Conservation (phyloP, 352 stramenopile genomes). For the Phytophthora pluvialis region DNA sequence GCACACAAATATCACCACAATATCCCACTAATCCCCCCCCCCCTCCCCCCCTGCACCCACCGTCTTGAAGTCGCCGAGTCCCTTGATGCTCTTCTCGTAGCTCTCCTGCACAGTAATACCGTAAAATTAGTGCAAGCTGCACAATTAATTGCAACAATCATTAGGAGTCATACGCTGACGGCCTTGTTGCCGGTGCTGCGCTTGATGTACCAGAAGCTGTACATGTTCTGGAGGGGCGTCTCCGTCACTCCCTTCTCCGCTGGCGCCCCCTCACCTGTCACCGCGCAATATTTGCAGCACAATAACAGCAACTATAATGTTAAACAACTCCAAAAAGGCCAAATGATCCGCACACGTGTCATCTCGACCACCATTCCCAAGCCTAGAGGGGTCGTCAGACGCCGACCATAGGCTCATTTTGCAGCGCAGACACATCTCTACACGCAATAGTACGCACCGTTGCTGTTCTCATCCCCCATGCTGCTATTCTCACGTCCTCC, state of each 20-base stretch:
- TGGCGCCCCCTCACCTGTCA: slow-evolving; percentile 37
- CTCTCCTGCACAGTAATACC: slow-evolving; percentile 62
- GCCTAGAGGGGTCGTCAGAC: background rate
- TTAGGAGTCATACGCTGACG: slow-evolving; percentile 52
- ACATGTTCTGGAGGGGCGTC: slow-evolving; percentile 88
- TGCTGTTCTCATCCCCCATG: slow-evolving; percentile 62
- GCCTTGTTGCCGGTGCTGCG: slow-evolving; percentile 82
- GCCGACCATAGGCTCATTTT: background rate
- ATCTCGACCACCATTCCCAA: background rate
- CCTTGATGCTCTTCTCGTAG: slow-evolving; percentile 96
- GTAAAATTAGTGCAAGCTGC: slow-evolving; percentile 10
- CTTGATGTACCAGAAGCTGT: slow-evolving; percentile 92
- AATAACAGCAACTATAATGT: slow-evolving; percentile 15
- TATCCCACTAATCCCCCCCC: background rate
- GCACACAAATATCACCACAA: background rate
- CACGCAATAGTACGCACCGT: slow-evolving; percentile 16
- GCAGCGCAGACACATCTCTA: slow-evolving; percentile 1
- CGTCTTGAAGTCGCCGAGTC: slow-evolving; percentile 92
- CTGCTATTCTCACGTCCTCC: background rate
- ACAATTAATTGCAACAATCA: slow-evolving; percentile 9
- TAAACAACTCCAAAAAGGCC: background rate
- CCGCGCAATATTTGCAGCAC: slow-evolving; percentile 12
- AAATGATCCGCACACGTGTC: slow-evolving; percentile 7
- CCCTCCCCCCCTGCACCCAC: slow-evolving; percentile 26
- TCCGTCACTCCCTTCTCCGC: slow-evolving; percentile 44